phyloP scores from a whole-genome alignment of 2,329 filamentous ascomycete genomes.

The Hymenotorrendiella dingleyae region DNA sequence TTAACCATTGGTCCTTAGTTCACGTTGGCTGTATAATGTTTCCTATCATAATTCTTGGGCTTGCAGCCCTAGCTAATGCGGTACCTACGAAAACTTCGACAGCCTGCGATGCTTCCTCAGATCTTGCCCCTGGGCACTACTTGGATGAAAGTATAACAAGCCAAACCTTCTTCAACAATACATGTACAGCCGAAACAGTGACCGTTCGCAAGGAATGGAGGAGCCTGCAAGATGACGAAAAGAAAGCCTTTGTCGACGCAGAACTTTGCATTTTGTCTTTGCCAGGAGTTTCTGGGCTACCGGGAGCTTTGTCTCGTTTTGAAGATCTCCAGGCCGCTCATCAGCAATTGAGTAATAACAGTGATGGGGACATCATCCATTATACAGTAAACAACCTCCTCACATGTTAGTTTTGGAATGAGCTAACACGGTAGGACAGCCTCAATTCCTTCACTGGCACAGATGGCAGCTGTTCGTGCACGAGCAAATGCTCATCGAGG shows the following conservation, averaged over 20 bases:
- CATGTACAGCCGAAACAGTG: constrained; percentile 6
- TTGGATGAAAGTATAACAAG: background rate
- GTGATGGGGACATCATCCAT: constrained; percentile 26
- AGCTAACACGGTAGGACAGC: no score
- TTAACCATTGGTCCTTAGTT: no score
- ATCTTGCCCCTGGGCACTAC: background rate
- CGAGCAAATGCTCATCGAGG: constrained; percentile 33
- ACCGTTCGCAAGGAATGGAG: constrained; percentile 16
- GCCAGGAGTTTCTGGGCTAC: background rate
- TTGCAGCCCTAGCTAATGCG: no score
- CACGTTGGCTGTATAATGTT: no score
- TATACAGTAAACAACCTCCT: constrained; percentile 8
- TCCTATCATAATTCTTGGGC: no score
- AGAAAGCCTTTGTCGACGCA: constrained; percentile 10
- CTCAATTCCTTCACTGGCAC: constrained; percentile 37
- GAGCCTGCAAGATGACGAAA: constrained; percentile 8
- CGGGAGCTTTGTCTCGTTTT: constrained; percentile 28
- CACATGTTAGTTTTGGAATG: no score
- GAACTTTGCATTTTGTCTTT: constrained; percentile 12
- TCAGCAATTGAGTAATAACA: constrained; percentile 29
- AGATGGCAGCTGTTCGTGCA: constrained; percentile 34
- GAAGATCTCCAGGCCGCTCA: constrained; percentile 36
- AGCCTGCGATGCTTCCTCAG: no score
- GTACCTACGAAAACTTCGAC: no score
- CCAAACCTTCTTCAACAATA: constrained; percentile 5